Base-by-base conservation (phyloP, 2,329 filamentous ascomycete genomes). In the Colletotrichum sp. region DNA sequence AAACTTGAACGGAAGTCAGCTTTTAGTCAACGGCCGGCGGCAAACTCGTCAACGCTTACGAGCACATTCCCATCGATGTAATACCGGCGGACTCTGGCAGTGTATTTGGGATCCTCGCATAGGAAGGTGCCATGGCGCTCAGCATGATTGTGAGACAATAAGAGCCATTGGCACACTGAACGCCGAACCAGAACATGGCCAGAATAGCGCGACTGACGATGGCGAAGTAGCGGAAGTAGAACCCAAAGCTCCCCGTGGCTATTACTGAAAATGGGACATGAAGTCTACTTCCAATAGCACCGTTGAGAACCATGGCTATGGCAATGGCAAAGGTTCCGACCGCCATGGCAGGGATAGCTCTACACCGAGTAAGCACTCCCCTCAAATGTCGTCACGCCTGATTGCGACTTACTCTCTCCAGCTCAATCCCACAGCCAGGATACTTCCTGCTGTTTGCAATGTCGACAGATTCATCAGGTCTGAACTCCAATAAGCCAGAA, bases 181-280 rank as follows among this genome's bases (percentile, higher is more conserved):
- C 93, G 1, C 92, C 91, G 69, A 93, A 91, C 93, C 88, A 90
- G 79, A 90, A 88, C 80, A 89, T 86, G 30, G 87, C 87, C 21
- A 89, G 81, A 59, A 89, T 81, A 3, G 84, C 81, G 28, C 88
- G 85, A 34, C 86, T 84, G 8, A 87, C 79, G 60, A 89, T 81
- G 34, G 77, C 72, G 44, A 79, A 79, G 55, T 78, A 72, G 30
- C 83, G 81, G 36, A 86, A 80, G 78, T 85, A 84, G 77, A 82
- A 86, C 12, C 85, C 85, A 72, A 86, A 86, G 30, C 81, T 82
- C 18, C 82, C 80, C 10, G 84, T 80, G 8, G 82, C 81, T 5
- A 82, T 79, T 9, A 86, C 84, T 1, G 84, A 82, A 78, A 86
- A 86, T 9, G 84, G 83, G 39, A 84, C 81, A 64, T 86, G 84